Evolutionary conservation across 768 basidiomycete genomes (phyloP), one percentile per base, ranked within the genome.

Genomic region (Nevesoporus exiguus): DNA sequence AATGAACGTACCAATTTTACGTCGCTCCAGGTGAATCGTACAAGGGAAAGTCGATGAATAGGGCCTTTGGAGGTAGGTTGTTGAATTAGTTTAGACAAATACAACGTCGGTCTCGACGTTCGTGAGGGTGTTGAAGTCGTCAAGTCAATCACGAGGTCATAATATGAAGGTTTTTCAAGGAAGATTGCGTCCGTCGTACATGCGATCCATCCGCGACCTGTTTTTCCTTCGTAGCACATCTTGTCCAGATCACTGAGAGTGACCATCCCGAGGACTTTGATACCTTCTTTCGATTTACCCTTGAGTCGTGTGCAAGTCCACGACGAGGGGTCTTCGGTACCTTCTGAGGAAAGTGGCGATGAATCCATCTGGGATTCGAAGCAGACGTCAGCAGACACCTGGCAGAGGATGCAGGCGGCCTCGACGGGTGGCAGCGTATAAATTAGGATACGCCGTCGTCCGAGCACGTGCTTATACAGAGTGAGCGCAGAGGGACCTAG

Each of bases 131-230:
- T 81, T 7, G 80, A 79, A 8, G 86, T 84, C 39, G 87, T 88
- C 45, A 93, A 71, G 69, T 93, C 89, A 55, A 93, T 84, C 47
- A 93, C 72, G 14, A 93, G 76, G 66, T 93, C 91, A 62, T 91
- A 93, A 60, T 82, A 83, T 3, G 80, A 73, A 1, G 90, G 86
- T 66, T 85, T 89, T 58, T 93, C 91, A 41, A 92, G 74, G 71
- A 89, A 93, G 17, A 93, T 80, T 9, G 90, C 84, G 58, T 93
- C 91, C 2, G 91, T 91, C 10, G 91, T 90, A 64, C 90, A 93
- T 30, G 90, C 90, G 50, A 93, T 82, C 90, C 90, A 93, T 19
- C 90, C 90, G 7, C 79, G 74, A 6, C 88, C 87, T 2, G 71
- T 76, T 58, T 74, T 71, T 25, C 78, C 77, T 66, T 86, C 87